Percentiles rank a stretch among this genome's conserved stretches.
Conservation (phyloP, 2,329 filamentous ascomycete genomes). For the Claviceps monticola region DNA sequence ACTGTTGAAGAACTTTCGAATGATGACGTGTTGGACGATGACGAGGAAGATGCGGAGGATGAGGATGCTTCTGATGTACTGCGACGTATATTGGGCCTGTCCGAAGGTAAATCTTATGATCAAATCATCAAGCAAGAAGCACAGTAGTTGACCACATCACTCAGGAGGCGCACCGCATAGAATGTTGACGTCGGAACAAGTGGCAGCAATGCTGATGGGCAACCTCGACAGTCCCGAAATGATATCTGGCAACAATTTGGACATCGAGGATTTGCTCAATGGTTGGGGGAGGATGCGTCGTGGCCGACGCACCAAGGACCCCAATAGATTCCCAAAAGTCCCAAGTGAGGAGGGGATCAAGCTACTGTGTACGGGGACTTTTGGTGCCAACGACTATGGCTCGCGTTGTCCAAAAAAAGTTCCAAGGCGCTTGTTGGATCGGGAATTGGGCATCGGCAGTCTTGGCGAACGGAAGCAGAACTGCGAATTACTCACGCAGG, state of each 20-base stretch:
- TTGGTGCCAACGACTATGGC: slow-evolving; percentile 53
- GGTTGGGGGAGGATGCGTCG: slow-evolving; percentile 34
- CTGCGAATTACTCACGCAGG: slow-evolving; percentile 53
- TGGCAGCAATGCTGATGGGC: slow-evolving; percentile 25
- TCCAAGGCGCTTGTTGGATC: slow-evolving; percentile 58
- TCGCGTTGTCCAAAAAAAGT: slow-evolving; percentile 45
- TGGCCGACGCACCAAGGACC: slow-evolving; percentile 27
- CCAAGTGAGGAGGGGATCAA: slow-evolving; percentile 64
- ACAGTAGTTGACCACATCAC: not conserved
- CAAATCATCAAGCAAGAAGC: not conserved
- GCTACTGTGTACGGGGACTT: slow-evolving; percentile 71
- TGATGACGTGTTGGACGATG: slow-evolving; percentile 10
- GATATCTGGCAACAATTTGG: slow-evolving; percentile 23
- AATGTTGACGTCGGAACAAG: slow-evolving; percentile 22
- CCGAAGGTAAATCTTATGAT: slow-evolving; percentile 15
- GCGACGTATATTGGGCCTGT: slow-evolving; percentile 20
- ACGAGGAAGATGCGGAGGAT: slow-evolving; percentile 1
- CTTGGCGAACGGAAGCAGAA: slow-evolving; percentile 46
- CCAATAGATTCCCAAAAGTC: slow-evolving; percentile 61
- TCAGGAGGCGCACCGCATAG: slow-evolving; percentile 15
- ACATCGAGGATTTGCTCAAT: slow-evolving; percentile 20
- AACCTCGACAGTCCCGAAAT: slow-evolving; percentile 23
- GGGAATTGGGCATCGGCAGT: slow-evolving; percentile 63
- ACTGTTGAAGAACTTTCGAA: slow-evolving; percentile 10
- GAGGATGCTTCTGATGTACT: slow-evolving; percentile 16